Evolutionary conservation across 441 rosid species (phyloP), one percentile per base, ranked within the genome.

Genomic region (Euphorbia schlechtendalii): DNA sequence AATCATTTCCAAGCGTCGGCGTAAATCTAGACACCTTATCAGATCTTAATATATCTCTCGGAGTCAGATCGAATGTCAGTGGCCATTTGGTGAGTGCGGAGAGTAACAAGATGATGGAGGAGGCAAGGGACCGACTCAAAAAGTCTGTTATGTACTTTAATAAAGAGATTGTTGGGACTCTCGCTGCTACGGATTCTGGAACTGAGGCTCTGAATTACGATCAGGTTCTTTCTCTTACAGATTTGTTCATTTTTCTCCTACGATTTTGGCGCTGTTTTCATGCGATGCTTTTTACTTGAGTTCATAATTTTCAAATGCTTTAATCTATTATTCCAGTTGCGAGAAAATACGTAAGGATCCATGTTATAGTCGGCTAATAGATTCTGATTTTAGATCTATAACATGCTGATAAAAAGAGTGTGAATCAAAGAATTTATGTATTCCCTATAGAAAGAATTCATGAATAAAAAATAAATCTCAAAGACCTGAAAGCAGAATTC

Each of bases 181-280:
- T 82, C 28, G 83, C 83, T 11, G 86, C 82, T 18, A 53, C 76
- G 76, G 86, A 82, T 63, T 69, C 81, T n/a, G 73, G 61, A 43
- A 76, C 75, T 0, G 83, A 82, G 51, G 75, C 77, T 32, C 61
- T 82, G 65, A 82, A 82, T 59, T 82, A 82, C 70, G 74, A 80
- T 66, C 86, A 80, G 82, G 83, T 76, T 51, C n/a, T 38, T 60
- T 14, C n/a, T 30, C 30, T 12, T 9, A 20, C n/a, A n/a, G 18
- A 62, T 30, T 49, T 41, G 36, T 64, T 56, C 17, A 41, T 11
- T 24, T 65, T 38, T 55, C 17, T 38, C 25, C 0, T n/a, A 22
- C 10, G n/a, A 36, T 15, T 56, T 24, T 65, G 7, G 22, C 38
- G 12, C 1, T 4, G 53, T 11, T 21, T 48, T 63, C 17, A 11